Conservation (phyloP, 768 basidiomycete species). For the Paxillus ammoniavirescens region DNA sequence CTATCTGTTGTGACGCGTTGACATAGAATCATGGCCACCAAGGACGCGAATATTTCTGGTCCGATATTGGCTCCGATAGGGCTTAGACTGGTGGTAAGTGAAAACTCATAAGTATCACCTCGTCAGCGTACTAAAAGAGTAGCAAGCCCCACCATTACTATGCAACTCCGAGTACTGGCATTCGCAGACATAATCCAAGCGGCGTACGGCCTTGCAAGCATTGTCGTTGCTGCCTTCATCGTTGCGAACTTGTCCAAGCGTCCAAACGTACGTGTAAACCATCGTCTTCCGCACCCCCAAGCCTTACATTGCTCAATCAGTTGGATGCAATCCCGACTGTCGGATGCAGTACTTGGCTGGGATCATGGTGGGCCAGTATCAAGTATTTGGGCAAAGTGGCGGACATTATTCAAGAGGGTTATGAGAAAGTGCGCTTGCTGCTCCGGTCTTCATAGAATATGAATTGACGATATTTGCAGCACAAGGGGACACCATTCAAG, state of each 20-base stretch:
- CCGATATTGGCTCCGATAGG: too few species aligned
- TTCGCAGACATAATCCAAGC: too few species aligned
- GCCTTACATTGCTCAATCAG: constrained; percentile 3
- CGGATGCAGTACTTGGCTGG: constrained; percentile 23
- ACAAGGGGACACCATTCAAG: constrained; percentile 31
- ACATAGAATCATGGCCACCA: too few species aligned
- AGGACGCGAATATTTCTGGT: too few species aligned
- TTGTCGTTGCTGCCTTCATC: neutral
- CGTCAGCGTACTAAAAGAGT: neutral
- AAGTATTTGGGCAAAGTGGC: constrained; percentile 12
- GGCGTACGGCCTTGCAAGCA: neutral
- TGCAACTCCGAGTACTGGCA: too few species aligned
- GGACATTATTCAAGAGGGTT: constrained; percentile 31
- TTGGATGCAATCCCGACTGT: constrained; percentile 29
- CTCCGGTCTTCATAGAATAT: neutral
- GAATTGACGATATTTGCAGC: constrained; percentile 11
- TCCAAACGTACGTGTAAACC: constrained; percentile 3
- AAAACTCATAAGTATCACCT: too few species aligned
- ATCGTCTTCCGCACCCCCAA: neutral
- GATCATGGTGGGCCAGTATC: constrained; percentile 25
- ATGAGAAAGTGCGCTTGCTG: constrained; percentile 21
- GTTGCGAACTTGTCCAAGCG: neutral
- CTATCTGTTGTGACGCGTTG: too few species aligned
- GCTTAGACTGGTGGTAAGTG: too few species aligned
- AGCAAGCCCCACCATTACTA: too few species aligned